Base-by-base conservation (phyloP, 129 eudicot species). In the Centella asiatica region DNA sequence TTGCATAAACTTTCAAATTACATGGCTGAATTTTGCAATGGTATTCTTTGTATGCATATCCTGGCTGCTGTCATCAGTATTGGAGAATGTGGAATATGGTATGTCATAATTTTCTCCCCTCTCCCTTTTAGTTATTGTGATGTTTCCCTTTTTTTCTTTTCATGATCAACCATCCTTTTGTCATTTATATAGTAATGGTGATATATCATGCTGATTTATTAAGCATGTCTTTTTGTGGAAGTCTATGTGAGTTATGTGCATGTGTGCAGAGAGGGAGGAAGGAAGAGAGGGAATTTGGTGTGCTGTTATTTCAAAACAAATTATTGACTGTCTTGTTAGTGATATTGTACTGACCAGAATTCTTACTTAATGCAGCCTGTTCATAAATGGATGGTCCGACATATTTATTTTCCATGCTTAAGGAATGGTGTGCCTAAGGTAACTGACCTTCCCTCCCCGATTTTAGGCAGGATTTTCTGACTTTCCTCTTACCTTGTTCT, bases 11-110 rank as follows among this genome's bases (percentile, higher is more conserved):
- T 49, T 70, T 66, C 18, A 44, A 60, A 18, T 31, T 18, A 65
- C 24, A 0, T 71, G 51, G 54, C 78, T 76, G 59, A 62, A 51
- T 67, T 42, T 47, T 29, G 42, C 40, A n/a, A n/a, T 60, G 22
- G 50, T 19, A 36, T 62, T 19, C 19, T 60, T 62, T 64, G 26
- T 56, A 33, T 72, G 45, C 28, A 27, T 53, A 37, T 67, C 19
- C 53, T 53, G 61, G 44, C 29, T 56, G 77, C 70, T 81, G 73
- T 47, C 54, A 44, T 66, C 79, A 92, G 98, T 92, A 92, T 70
- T 92, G 98, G 98, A 87, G 98, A 66, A 76, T 87, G 82, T 92
- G 98, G 98, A 92, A 92, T 76, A 87, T 87, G 98, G 98, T 92
- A 74, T 75, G 90, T 66, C 14, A 12, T 29, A 20, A 47, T 58